phyloP scores from a whole-genome alignment of 768 basidiomycete species.

The Mycena latifolia region DNA sequence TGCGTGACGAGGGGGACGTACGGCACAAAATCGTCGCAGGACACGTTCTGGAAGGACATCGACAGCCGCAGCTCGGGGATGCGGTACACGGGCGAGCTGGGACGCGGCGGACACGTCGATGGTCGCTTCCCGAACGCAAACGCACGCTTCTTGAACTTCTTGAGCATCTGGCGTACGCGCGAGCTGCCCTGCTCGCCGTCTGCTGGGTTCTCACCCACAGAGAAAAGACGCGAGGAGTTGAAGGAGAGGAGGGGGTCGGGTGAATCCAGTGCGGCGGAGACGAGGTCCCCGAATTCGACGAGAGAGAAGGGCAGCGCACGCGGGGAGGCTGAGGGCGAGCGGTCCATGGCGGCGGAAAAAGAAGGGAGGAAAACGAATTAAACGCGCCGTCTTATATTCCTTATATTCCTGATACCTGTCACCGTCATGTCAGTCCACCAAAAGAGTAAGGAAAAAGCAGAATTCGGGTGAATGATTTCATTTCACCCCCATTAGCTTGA shows the following conservation, averaged over 20 bases:
- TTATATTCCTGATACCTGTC: background rate
- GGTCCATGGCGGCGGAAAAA: background rate
- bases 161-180: constrained; percentile 17
- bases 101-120: background rate
- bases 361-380: background rate
- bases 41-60: background rate
- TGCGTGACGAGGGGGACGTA: constrained; percentile 22
- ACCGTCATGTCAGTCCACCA: background rate
- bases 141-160: constrained; percentile 23
- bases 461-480: no score
- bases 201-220: background rate
- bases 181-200: background rate
- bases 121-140: constrained; percentile 16
- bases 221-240: constrained; percentile 2
- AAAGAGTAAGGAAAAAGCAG: no score
- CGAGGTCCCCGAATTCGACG: constrained; percentile 28
- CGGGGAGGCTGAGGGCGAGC: constrained; percentile 3
- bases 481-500: no score
- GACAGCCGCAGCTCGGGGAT: constrained; percentile 20
- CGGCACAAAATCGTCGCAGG: constrained; percentile 17
- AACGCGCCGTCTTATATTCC: background rate
- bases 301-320: constrained; percentile 29
- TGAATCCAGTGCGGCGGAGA: constrained; percentile 24
- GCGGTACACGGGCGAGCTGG: constrained; percentile 18
- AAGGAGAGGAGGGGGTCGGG: constrained; percentile 10